phyloP scores from a whole-genome alignment of 2,329 filamentous ascomycete genomes.

The Lachnellula occidentalis region DNA sequence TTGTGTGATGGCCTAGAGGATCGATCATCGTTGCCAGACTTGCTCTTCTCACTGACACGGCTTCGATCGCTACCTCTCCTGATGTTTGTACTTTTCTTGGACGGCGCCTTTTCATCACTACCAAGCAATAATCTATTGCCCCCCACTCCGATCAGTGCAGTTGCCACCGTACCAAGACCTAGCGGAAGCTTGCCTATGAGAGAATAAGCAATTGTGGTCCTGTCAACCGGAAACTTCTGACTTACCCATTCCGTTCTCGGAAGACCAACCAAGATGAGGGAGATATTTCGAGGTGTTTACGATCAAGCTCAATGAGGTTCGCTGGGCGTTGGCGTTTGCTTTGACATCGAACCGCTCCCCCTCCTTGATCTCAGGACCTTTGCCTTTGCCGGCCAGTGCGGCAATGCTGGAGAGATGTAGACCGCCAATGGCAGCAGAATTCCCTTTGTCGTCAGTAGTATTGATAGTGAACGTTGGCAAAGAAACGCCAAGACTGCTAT shows the following conservation, averaged over 20 bases:
- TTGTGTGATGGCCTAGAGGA: not conserved
- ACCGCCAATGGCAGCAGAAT: not conserved
- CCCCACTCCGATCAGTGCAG: not conserved
- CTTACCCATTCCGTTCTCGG: conserved; percentile 3
- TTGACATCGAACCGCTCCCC: conserved; percentile 9
- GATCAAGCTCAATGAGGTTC: conserved; percentile 1
- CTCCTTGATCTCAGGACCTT: conserved; percentile 2
- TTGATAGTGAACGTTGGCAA: conserved; percentile 2
- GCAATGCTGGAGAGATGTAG: conserved; percentile 8
- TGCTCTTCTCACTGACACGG: not conserved
- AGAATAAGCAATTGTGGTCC: not conserved
- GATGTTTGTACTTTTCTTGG: not conserved
- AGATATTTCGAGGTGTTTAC: conserved; percentile 6
- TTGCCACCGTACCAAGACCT: not conserved
- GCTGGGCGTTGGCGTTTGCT: conserved; percentile 5
- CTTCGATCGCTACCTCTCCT: not conserved
- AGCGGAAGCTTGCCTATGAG: not conserved
- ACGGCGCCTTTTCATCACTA: not conserved
- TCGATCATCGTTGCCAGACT: not conserved
- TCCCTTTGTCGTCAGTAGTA: conserved; percentile 3
- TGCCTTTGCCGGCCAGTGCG: not conserved
- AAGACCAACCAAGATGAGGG: conserved; percentile 10
- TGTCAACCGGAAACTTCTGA: not conserved
- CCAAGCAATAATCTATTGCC: not conserved
- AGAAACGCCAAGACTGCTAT: conserved; percentile 4